Evolutionary conservation across 1,284 basidiomycete genomes (phyloP), one percentile per base, ranked within the genome.

Genomic region (Ustilago cynodontis): DNA sequence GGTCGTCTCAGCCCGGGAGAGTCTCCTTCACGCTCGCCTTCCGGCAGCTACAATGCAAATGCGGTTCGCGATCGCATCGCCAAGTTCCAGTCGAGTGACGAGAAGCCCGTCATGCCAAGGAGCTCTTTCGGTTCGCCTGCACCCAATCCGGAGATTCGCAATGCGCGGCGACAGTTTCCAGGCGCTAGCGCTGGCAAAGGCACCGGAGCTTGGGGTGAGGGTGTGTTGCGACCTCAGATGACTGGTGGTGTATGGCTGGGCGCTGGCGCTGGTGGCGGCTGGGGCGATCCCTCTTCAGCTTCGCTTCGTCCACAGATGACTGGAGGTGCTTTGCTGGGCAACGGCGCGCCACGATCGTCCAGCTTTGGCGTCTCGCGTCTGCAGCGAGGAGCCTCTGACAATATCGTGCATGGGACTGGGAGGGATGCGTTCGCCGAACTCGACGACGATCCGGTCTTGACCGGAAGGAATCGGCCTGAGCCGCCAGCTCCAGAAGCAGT

Each of bases 241-340:
- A 83, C 82, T 8, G 82, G 82, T 14, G 82, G 80, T 24, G 72
- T 75, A 26, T 81, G 80, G 80, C 69, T 80, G 24, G 82, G 78
- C n/a, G 65, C 57, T 13, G 75, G 70, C 24, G 65, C 66, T 37
- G 68, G 69, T 14, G 74, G 74, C 22, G 66, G 71, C 24, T 79
- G 79, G 78, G 68, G 69, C 14, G 77, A 79, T 26, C 71, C 75
- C 13, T 39, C 56, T 8, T 61, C 75, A 8, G 51, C 64, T 2
- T 59, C 70, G 8, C 56, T 81, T 0, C 68, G 81, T 14, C 82
- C 82, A 13, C 82, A 83, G 55, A 69, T 79, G 66, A 83, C 82
- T 2, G 82, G 82, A 3, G 74, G 75, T 28, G 70, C 64, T 43
- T 73, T 70, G 45, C 63, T 72, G 5, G 73, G 73, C 41, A 67